A percentile compares a stretch with the other conserved stretches of the same genome.
Conservation (phyloP, 305 asterid genomes). For the Fraxinus nigra region DNA sequence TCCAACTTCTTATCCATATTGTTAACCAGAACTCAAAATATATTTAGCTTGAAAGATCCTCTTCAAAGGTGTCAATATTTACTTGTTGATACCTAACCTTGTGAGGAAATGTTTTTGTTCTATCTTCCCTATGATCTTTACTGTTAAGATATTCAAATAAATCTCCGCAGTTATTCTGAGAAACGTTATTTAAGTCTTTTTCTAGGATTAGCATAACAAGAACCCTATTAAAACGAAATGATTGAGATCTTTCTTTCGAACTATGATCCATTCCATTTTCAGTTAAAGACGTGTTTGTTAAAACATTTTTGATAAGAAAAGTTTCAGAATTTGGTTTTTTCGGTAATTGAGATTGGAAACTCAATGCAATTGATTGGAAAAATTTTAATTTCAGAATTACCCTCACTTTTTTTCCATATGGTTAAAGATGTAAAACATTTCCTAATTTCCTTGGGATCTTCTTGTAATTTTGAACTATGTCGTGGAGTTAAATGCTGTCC, state of each 20-base stretch:
- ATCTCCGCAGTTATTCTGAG: not conserved
- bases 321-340: not conserved
- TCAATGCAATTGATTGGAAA: not conserved
- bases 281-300: not conserved
- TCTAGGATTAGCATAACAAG: not conserved
- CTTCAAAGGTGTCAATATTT: not conserved
- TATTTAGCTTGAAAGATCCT: not conserved
- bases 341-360: not conserved
- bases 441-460: not conserved
- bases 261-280: not conserved
- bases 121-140: not conserved
- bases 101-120: not conserved
- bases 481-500: not conserved
- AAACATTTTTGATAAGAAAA: not conserved
- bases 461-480: not conserved
- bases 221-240: not conserved
- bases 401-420: not conserved
- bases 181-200: not conserved
- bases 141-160: not conserved
- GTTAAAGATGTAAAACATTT: not conserved
- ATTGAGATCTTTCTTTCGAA: not conserved
- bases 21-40: not conserved
- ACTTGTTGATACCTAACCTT: not conserved
- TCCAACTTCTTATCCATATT: not conserved
- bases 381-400: not conserved